A percentile compares a stretch with the other conserved stretches of the same genome.
Conservation (phyloP, 2,329 filamentous ascomycete species). For the Venturia nashicola region DNA sequence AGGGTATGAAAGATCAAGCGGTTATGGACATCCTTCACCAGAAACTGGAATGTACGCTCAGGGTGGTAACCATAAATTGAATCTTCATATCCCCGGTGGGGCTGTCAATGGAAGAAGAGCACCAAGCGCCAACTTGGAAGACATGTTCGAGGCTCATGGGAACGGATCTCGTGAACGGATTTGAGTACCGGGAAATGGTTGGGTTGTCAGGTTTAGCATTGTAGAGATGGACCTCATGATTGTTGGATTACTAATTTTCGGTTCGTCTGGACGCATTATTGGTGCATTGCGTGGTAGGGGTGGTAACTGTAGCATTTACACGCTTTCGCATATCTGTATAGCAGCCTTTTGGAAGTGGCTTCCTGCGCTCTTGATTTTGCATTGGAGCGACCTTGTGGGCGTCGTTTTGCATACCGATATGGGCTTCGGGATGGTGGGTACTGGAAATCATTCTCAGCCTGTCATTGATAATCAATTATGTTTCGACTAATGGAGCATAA, state of each 20-base stretch:
- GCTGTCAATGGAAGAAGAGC: conserved; percentile 51
- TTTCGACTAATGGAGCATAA: too few species aligned
- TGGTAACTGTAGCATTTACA: background rate
- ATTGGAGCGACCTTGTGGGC: background rate
- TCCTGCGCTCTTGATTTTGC: background rate
- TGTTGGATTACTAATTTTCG: background rate
- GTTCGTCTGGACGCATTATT: background rate
- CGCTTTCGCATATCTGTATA: background rate
- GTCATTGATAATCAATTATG: background rate
- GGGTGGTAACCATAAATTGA: conserved; percentile 51
- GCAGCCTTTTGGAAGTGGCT: background rate
- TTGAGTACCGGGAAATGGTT: background rate
- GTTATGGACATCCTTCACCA: conserved; percentile 18
- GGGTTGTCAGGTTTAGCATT: background rate
- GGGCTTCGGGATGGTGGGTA: background rate
- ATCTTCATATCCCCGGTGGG: conserved; percentile 44
- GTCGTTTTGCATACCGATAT: background rate
- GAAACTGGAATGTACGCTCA: conserved; percentile 13
- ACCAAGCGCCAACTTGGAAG: conserved; percentile 82
- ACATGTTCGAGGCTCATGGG: conserved; percentile 50
- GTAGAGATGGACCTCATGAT: background rate
- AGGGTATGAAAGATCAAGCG: conserved; percentile 19
- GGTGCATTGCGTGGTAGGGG: background rate
- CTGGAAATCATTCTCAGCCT: background rate
- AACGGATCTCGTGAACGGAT: background rate